phyloP scores from a whole-genome alignment of 352 stramenopile genomes.

The Globisporangium splendens region DNA sequence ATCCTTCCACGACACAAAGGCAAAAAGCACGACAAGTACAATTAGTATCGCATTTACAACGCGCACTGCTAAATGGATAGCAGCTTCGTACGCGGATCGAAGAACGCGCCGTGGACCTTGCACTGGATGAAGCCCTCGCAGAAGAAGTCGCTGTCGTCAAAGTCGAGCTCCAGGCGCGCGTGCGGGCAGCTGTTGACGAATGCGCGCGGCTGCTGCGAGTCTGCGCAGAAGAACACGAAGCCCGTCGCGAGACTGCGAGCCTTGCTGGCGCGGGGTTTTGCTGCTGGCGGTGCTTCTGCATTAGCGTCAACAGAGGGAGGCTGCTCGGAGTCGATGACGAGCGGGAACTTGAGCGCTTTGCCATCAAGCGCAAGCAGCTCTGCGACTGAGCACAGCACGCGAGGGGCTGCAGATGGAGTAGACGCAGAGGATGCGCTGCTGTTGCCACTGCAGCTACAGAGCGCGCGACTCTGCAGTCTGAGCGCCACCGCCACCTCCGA shows the following conservation, averaged over 20 bases:
- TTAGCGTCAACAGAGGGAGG: background rate
- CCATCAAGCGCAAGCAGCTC: conserved; percentile 37
- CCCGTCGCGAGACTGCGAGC: conserved; percentile 37
- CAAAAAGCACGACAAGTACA: background rate
- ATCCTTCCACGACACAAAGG: background rate
- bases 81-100: conserved; percentile 45
- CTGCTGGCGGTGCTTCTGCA: background rate
- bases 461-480: background rate
- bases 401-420: conserved; percentile 7
- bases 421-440: conserved; percentile 16
- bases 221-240: conserved; percentile 61
- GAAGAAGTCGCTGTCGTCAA: conserved; percentile 83
- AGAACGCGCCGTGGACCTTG: conserved; percentile 79
- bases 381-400: conserved; percentile 57
- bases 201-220: conserved; percentile 35
- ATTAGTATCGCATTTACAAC: background rate
- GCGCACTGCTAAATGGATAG: background rate
- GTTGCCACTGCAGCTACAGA: conserved; percentile 10
- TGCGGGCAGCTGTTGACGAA: conserved; percentile 73
- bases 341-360: conserved; percentile 58
- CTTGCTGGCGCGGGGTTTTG: conserved; percentile 8
- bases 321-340: conserved; percentile 14
- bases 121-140: conserved; percentile 75
- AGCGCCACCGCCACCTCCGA: too few species aligned
- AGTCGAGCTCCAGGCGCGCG: conserved; percentile 67